Base-by-base conservation (phyloP, 805 yeast genomes). In the Grigorovia yakushimaensis region DNA sequence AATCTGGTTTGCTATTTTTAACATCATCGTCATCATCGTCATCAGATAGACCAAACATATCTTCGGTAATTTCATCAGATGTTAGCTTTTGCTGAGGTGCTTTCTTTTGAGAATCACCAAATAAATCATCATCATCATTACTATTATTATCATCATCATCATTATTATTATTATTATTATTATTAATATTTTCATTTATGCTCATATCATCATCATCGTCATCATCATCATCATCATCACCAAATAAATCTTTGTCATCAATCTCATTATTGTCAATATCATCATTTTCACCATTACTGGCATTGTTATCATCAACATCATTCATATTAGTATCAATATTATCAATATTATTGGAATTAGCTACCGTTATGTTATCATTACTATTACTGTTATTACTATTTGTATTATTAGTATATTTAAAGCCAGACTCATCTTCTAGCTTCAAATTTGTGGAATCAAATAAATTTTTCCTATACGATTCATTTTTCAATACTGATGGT, bases 181-280 rank as follows among this genome's bases (percentile, higher is more conserved):
- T 36, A 20, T 37, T 20, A 23, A 19, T 27, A 24, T 20, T 36
- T 6, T 21, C 23, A 5, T 24, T 27, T 15, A 18, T 27, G 7
- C 24, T 33, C 17, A 19, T 33, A 19, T 67, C 61, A 38, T 51
- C 61, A 27, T 67, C 64, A 27, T 55, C 64, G 24, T 56, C 62
- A 19, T 64, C 64, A 30, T 56, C 62, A 19, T 64, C 69, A 33
- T 57, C 66, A 30, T 61, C 66, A 24, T 61, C 65, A n/a, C 64
- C 66, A 47, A 62, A 62, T 24, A 61, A 50, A 22, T 61, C 68
- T 22, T 58, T 60, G 39, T 59, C 63, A 20, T 52, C 57, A 5
- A 33, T 33, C 17, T 20, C 42, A n/a, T n/a, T n/a, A n/a, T n/a
- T n/a, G n/a, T n/a, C n/a, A n/a, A n/a, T n/a, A n/a, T n/a, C n/a